Evolutionary conservation across 2,329 filamentous ascomycete species (phyloP), one percentile per base, ranked within the genome.

Genomic region (Pseudofabraea citricarpa): DNA sequence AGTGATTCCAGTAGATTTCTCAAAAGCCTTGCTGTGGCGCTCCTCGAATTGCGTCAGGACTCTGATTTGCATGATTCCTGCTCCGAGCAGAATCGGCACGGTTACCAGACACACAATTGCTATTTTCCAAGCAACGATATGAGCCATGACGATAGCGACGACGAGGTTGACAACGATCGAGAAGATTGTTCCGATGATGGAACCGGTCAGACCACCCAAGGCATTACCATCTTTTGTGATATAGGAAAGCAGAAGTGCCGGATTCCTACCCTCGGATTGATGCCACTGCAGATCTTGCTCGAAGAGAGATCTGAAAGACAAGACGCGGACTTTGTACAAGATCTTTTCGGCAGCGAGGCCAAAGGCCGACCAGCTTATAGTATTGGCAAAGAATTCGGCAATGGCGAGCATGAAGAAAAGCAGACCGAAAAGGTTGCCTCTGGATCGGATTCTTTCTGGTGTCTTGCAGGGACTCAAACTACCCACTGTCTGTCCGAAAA

Each of bases 71-170:
- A 88, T 80, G 48, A 85, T 72, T 1, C 85, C 84, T 1, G 82
- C 74, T 3, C 79, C 83, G 0, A 89, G 70, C 6, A 88, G 73
- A 16, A 89, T 64, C 0, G 85, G 85, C 0, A 89, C 78, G 6
- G 78, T 69, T 0, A 83, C 74, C 3, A 89, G 67, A 45, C 81
- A 85, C 4, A 88, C 84, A 9, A 90, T 61, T 1, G 84, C 84
- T 45, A 90, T 86, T 56, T 77, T 84, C 85, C 85, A 90, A 4
- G 81, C 81, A 38, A 89, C 70, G 36, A 87, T 78, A 49, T 86
- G 82, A 0, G 83, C 79, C 12, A 88, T 59, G 27, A 84, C 75
- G 41, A 89, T 81, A 1, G 81, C 83, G 0, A 75, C 77, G 6
- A 87, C 52, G 31, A 88, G 77, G 61, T 85, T 88, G 50, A 88